Conservation (phyloP, 345 rosid genomes). For the Sapria himalayana region DNA sequence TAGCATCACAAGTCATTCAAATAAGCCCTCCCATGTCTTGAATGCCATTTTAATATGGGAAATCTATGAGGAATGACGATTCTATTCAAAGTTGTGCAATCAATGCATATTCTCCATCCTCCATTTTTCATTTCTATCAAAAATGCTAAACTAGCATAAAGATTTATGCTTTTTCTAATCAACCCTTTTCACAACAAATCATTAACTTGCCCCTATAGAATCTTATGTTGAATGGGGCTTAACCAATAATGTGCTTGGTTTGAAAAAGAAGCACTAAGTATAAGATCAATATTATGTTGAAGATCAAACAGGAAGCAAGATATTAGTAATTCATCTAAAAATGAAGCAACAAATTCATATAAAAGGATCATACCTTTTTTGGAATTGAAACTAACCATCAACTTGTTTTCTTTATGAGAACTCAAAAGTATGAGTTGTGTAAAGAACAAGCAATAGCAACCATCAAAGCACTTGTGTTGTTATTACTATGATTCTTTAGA, state of each 20-base stretch:
- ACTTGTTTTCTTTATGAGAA: not conserved
- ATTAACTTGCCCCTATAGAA: slow-evolving; percentile 2
- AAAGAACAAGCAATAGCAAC: slow-evolving; percentile 1
- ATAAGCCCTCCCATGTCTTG: slow-evolving; percentile 2
- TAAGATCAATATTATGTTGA: slow-evolving; percentile 5
- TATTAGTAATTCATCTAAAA: not conserved
- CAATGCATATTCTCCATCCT: too few relatives aligned
- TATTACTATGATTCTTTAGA: not conserved
- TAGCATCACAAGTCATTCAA: slow-evolving; percentile 2
- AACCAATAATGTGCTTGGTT: slow-evolving; percentile 5
- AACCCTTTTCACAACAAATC: too few relatives aligned
- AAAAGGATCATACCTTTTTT: not conserved
- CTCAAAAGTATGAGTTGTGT: not conserved
- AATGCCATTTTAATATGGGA: not conserved
- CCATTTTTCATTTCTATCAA: not conserved
- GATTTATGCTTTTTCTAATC: slow-evolving; percentile 3
- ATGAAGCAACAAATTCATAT: not conserved
- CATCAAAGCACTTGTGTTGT: not conserved
- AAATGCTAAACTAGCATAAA: not conserved
- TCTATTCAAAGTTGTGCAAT: too few relatives aligned
- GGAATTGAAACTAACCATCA: not conserved
- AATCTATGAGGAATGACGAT: not conserved
- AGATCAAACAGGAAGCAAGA: slow-evolving; percentile 2
- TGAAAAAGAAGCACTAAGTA: slow-evolving; percentile 1
- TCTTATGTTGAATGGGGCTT: slow-evolving; percentile 4